phyloP scores from a whole-genome alignment of 257 asterid genomes.

The Haberlea rhodopensis region DNA sequence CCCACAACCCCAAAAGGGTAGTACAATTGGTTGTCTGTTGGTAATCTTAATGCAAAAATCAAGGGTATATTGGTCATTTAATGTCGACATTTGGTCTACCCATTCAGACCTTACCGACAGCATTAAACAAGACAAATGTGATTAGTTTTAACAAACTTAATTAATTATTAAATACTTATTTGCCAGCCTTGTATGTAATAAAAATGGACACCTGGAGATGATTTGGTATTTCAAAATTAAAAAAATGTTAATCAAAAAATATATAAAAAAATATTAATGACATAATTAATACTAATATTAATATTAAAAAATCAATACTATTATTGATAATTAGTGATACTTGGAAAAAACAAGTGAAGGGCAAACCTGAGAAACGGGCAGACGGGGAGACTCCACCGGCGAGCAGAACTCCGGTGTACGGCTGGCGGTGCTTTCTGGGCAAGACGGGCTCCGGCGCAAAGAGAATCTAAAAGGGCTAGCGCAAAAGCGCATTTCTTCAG shows the following conservation, averaged over 20 bases:
- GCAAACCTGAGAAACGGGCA: constrained; percentile 53
- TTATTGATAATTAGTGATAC: no score
- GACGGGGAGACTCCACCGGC: constrained; percentile 67
- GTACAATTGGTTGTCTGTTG: constrained; percentile 24
- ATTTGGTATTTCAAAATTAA: no score
- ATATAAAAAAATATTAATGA: no score
- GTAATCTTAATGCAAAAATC: not conserved
- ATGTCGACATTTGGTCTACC: constrained; percentile 54
- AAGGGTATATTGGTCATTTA: constrained; percentile 42
- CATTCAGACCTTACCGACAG: constrained; percentile 61
- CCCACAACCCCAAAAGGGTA: constrained; percentile 29
- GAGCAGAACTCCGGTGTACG: constrained; percentile 64
- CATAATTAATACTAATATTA: no score
- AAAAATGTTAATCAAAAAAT: no score
- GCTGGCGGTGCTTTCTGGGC: constrained; percentile 40
- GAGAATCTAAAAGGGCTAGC: constrained; percentile 51
- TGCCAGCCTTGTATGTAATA: no score
- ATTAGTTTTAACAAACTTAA: no score
- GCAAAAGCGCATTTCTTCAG: constrained; percentile 34
- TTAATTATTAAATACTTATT: no score
- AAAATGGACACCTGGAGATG: no score
- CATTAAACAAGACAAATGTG: constrained; percentile 39
- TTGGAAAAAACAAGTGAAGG: no score
- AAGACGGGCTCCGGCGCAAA: constrained; percentile 44
- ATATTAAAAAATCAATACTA: no score